Percentiles rank a stretch among this genome's conserved stretches.
phyloP scores from a whole-genome alignment of 1,284 basidiomycete genomes.

The Fomitopsis schrenkii region DNA sequence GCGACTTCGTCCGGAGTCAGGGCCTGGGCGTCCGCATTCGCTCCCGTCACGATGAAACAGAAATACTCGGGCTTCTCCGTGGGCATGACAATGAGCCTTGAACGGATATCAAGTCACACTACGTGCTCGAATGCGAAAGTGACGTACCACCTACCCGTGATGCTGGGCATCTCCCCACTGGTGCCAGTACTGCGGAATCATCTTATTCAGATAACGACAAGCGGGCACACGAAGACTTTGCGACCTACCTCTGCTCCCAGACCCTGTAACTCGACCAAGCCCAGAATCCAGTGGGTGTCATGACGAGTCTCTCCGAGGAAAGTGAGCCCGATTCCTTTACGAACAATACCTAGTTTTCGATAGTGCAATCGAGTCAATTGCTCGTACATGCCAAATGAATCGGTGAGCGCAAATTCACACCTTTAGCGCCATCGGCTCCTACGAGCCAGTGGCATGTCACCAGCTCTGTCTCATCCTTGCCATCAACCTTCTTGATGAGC shows the following conservation, averaged over 20 bases:
- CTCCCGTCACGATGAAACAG: neutral
- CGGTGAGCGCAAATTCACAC: constrained; percentile 12
- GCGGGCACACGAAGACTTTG: constrained; percentile 9
- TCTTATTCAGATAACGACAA: neutral
- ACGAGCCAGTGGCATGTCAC: constrained; percentile 20
- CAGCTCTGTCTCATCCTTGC: neutral
- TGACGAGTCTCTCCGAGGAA: constrained; percentile 28
- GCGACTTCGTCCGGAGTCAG: neutral
- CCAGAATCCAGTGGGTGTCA: constrained; percentile 21
- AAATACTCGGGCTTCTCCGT: constrained; percentile 4
- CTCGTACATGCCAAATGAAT: constrained; percentile 8
- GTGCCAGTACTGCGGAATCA: constrained; percentile 6
- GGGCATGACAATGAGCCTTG: neutral
- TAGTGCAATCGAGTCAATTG: neutral
- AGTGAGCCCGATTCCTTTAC: constrained; percentile 25
- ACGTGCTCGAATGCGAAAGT: neutral
- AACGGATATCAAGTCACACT: neutral
- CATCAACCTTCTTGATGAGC: constrained; percentile 1
- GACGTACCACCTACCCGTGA: neutral
- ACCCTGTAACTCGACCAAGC: constrained; percentile 26
- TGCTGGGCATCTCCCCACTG: constrained; percentile 17
- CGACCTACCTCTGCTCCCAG: constrained; percentile 6
- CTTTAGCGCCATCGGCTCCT: constrained; percentile 32
- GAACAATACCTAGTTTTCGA: constrained; percentile 18
- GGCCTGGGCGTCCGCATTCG: neutral